Conservation (phyloP, 176 grass and related monocot species). For the Lolium perenne region DNA sequence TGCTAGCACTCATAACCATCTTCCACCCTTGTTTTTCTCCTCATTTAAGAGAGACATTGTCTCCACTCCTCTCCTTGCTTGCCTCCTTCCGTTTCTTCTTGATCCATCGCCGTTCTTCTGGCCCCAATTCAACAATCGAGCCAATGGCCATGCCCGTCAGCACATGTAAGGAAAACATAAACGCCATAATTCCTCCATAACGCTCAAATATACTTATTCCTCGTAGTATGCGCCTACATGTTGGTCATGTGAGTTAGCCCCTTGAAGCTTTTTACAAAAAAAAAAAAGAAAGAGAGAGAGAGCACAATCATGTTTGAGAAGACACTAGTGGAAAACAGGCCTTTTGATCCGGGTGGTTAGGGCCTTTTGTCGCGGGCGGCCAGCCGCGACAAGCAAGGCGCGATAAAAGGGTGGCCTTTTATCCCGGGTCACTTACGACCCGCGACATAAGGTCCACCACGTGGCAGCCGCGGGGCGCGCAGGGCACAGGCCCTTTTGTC, state of each 20-base stretch:
- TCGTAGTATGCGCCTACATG: no score
- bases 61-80: neutral
- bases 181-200: neutral
- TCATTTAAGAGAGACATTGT: neutral
- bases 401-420: no score
- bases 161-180: neutral
- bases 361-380: no score
- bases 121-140: neutral
- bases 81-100: neutral
- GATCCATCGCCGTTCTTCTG: neutral
- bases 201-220: neutral
- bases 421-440: no score
- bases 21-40: neutral
- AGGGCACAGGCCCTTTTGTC: no score
- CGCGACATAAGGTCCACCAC: no score
- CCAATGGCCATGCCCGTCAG: neutral
- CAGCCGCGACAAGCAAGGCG: no score
- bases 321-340: no score
- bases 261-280: no score
- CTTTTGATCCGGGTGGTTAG: no score
- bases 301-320: neutral
- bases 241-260: no score
- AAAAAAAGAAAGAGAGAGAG: neutral
- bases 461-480: no score
- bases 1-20: neutral